A percentile compares a stretch with the other conserved stretches of the same genome.
Conservation (phyloP, 169 alveolate genomes). For the Babesia bovis region DNA sequence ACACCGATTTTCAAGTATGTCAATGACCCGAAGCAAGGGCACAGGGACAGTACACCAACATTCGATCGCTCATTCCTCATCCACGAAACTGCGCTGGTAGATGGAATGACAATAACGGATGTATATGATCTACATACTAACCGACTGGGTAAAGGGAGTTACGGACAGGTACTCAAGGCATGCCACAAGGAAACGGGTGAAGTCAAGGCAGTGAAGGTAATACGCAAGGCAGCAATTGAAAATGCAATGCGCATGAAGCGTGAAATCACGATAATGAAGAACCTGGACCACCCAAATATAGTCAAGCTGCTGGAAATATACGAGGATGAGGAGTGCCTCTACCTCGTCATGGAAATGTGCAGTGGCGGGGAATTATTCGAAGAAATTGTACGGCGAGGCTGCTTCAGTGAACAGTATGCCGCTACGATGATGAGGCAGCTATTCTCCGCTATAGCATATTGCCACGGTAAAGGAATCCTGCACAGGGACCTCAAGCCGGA, state of each 20-base stretch:
- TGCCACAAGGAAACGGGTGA: constrained; percentile 82
- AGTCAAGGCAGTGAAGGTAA: constrained; percentile 84
- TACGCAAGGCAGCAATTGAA: constrained; percentile 82
- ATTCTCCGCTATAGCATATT: constrained; percentile 90
- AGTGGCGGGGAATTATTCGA: constrained; percentile 96
- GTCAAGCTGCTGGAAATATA: constrained; percentile 88
- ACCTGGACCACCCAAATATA: constrained; percentile 89
- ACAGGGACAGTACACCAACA: constrained; percentile 51
- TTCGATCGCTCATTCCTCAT: constrained; percentile 73
- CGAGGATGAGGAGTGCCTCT: constrained; percentile 88
- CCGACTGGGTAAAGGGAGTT: constrained; percentile 86
- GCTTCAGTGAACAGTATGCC: constrained; percentile 87
- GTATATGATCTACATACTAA: constrained; percentile 80
- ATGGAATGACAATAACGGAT: constrained; percentile 77
- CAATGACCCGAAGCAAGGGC: not conserved
- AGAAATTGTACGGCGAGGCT: constrained; percentile 87
- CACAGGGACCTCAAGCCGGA: constrained; percentile 98
- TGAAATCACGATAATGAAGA: constrained; percentile 86
- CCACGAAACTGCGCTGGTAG: constrained; percentile 69
- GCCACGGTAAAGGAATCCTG: constrained; percentile 89
- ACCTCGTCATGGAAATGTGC: constrained; percentile 90
- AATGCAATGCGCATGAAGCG: constrained; percentile 86
- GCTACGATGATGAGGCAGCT: constrained; percentile 90
- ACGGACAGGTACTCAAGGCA: constrained; percentile 88
- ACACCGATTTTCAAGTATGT: constrained; percentile 35